These are phyloP conservation scores for Diplodia sapinea DNA, from an alignment of 2,329 filamentous ascomycete genomes.

Conservation along the genomic window DNA sequence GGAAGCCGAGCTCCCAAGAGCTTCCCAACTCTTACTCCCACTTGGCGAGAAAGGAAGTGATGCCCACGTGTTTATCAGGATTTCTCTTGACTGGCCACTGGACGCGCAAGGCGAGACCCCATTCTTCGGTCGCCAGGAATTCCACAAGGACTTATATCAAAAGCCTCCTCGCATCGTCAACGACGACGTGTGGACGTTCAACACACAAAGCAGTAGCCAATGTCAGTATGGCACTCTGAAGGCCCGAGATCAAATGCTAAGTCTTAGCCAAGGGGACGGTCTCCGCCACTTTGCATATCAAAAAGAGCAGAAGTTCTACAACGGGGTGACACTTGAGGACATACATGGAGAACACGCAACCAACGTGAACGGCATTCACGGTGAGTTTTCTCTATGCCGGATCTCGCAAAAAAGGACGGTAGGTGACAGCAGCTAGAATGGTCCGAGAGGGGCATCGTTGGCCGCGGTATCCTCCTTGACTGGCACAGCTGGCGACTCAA, in stretches of 20 bases:
- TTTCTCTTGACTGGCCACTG: constrained; percentile 67
- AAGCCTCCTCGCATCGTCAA: constrained; percentile 35
- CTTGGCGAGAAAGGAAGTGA: not conserved
- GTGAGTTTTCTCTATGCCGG: not conserved
- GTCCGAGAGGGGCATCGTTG: constrained; percentile 62
- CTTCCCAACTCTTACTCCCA: no score
- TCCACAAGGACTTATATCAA: constrained; percentile 48
- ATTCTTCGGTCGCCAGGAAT: constrained; percentile 62
- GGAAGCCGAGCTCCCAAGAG: constrained; percentile 20
- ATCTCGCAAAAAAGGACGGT: not conserved
- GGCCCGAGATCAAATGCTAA: not conserved
- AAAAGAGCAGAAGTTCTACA: constrained; percentile 41
- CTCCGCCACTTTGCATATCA: constrained; percentile 45
- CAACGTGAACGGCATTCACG: constrained; percentile 35
- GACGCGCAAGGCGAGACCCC: constrained; percentile 57
- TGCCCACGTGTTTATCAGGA: not conserved
- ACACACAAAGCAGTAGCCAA: constrained; percentile 42
- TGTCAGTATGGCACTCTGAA: not conserved
- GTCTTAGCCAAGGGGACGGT: constrained; percentile 41
- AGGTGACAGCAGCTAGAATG: constrained; percentile 46
- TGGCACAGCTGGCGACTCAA: constrained; percentile 47
- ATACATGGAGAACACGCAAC: constrained; percentile 35
- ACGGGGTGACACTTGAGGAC: constrained; percentile 41
- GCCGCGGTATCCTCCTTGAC: constrained; percentile 61
- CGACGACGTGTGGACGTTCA: constrained; percentile 43